These are phyloP conservation scores for Teratosphaeria zuluensis DNA, from an alignment of 2,329 filamentous ascomycete species.

Conservation along the genomic window DNA sequence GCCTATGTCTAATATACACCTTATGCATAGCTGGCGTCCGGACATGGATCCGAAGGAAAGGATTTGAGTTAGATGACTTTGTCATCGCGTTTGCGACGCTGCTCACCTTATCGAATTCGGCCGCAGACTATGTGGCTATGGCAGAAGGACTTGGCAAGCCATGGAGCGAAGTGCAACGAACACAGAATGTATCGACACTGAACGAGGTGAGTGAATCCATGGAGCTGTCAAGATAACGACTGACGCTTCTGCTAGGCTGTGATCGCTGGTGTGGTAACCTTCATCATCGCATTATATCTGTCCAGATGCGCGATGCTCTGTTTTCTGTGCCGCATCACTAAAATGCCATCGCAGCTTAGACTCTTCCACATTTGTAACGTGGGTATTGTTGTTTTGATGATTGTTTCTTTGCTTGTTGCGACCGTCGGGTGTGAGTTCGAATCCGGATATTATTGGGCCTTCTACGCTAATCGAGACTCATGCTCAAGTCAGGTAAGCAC, in stretches of 20 bases:
- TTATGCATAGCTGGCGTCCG: slow-evolving; percentile 20
- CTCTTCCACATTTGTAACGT: slow-evolving; percentile 18
- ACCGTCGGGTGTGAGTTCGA: slow-evolving; percentile 16
- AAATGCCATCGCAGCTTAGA: slow-evolving; percentile 14
- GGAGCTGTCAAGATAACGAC: background rate
- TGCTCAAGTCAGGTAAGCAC: slow-evolving; percentile 20
- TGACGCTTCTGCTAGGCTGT: slow-evolving; percentile 13
- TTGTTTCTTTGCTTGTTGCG: slow-evolving; percentile 22
- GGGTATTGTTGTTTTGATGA: slow-evolving; percentile 14
- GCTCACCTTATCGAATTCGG: slow-evolving; percentile 19
- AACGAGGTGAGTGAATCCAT: slow-evolving; percentile 14
- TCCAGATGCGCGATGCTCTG: slow-evolving; percentile 24
- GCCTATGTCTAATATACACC: slow-evolving; percentile 23
- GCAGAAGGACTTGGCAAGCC: slow-evolving; percentile 18
- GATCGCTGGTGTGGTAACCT: slow-evolving; percentile 20
- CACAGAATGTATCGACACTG: slow-evolving; percentile 11
- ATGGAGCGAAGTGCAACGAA: slow-evolving; percentile 7
- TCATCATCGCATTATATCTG: slow-evolving; percentile 20
- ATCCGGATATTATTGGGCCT: slow-evolving; percentile 22
- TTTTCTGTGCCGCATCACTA: slow-evolving; percentile 24
- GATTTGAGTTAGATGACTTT: slow-evolving; percentile 20
- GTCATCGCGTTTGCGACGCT: slow-evolving; percentile 21
- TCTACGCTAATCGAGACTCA: slow-evolving; percentile 13
- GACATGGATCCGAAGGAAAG: slow-evolving; percentile 20
- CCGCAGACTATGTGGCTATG: slow-evolving; percentile 19